Conservation (phyloP, 2,329 filamentous ascomycete genomes). For the Alternaria infectoria region DNA sequence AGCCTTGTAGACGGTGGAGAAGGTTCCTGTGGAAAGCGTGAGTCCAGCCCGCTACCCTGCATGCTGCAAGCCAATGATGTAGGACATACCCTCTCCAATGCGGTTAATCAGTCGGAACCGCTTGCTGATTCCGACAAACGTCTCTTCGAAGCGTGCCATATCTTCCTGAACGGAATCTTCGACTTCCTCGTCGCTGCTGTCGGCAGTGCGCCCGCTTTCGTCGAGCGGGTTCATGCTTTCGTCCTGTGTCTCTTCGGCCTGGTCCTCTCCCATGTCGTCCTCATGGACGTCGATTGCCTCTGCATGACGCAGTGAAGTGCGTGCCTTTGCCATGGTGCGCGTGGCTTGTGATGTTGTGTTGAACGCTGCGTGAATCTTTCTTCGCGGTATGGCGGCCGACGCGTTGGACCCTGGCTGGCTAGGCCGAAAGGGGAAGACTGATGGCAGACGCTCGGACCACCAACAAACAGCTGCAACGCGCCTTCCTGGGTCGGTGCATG, state of each 20-base stretch:
- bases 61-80: conserved; percentile 31
- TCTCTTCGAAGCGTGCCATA: conserved; percentile 82
- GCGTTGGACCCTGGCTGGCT: conserved; percentile 15
- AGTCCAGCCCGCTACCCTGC: conserved; percentile 35
- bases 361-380: conserved; percentile 4
- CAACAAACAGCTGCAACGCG: conserved; percentile 29
- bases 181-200: conserved; percentile 61
- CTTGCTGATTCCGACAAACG: conserved; percentile 82
- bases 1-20: conserved; percentile 98
- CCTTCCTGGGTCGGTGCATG: conserved; percentile 13
- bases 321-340: conserved; percentile 41
- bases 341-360: conserved; percentile 18
- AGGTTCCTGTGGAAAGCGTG: conserved; percentile 71
- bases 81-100: conserved; percentile 82
- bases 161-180: conserved; percentile 78
- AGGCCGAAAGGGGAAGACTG: conserved; percentile 21
- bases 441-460: conserved; percentile 14
- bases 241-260: conserved; percentile 51
- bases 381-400: conserved; percentile 14
- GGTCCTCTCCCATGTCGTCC: conserved; percentile 44
- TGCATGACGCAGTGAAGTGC: conserved; percentile 30
- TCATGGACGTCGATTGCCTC: conserved; percentile 37
- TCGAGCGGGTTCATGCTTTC: conserved; percentile 58
- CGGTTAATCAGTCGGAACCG: conserved; percentile 92
- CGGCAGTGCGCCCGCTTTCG: conserved; percentile 57